These are phyloP conservation scores for Penicillium goetzii DNA, from an alignment of 495 filamentous ascomycete genomes.

Conservation along the genomic window DNA sequence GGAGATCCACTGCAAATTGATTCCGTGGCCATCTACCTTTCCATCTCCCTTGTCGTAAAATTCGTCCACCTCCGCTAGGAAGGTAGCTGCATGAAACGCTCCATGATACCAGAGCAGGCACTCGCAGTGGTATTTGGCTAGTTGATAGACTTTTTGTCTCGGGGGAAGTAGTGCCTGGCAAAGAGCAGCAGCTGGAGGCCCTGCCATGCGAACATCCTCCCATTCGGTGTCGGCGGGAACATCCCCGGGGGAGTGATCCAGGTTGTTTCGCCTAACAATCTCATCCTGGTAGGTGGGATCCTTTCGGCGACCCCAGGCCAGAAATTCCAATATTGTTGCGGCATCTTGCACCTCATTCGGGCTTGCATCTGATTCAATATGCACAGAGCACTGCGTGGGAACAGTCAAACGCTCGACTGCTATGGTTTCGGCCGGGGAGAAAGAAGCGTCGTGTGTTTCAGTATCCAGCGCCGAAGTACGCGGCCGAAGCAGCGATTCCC, in stretches of 20 bases:
- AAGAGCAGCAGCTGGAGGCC: constrained; percentile 14
- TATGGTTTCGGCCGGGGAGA: constrained; percentile 12
- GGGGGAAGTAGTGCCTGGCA: constrained; percentile 40
- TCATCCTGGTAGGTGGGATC: constrained; percentile 39
- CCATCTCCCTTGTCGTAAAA: constrained; percentile 37
- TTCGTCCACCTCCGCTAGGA: constrained; percentile 33
- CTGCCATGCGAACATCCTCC: constrained; percentile 14
- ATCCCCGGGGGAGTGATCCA: constrained; percentile 31
- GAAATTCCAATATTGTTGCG: constrained; percentile 49
- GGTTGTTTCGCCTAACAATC: constrained; percentile 23
- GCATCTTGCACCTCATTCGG: constrained; percentile 41
- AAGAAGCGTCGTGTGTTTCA: constrained; percentile 3
- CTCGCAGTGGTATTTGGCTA: constrained; percentile 44
- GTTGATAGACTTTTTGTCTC: constrained; percentile 32
- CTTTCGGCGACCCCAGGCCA: constrained; percentile 48
- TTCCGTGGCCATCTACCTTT: constrained; percentile 21
- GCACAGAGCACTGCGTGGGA: neutral
- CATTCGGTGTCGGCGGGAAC: constrained; percentile 24
- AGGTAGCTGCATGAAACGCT: constrained; percentile 38
- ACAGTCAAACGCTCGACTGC: neutral
- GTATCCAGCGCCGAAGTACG: neutral
- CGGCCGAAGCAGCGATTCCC: constrained; percentile 5
- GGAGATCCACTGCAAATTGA: constrained; percentile 44
- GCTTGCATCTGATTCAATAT: constrained; percentile 6
- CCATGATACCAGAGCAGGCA: constrained; percentile 46